Percentiles rank a stretch among this genome's conserved stretches.
These are phyloP conservation scores for Rhizophagus sp. DNA, from an alignment of 192 early-diverging fungal genomes.

Conservation along the genomic window DNA sequence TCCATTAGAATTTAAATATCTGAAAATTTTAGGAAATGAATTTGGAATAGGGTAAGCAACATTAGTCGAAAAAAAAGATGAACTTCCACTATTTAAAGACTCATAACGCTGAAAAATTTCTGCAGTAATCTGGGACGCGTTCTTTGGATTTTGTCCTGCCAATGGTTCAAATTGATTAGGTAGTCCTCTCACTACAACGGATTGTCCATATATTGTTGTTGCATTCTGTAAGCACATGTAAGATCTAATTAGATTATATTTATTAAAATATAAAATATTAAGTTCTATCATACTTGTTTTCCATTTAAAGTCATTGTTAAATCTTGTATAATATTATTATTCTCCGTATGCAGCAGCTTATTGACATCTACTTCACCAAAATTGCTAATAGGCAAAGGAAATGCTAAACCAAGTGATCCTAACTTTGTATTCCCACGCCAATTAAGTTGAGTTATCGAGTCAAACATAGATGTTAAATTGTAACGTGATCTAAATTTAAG, in stretches of 20 bases:
- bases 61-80: constrained; percentile 16
- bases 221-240: not conserved
- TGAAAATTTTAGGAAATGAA: constrained; percentile 44
- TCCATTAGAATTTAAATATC: constrained; percentile 35
- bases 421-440: constrained; percentile 48
- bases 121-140: not conserved
- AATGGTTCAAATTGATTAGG: not conserved
- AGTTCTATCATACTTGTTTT: not conserved
- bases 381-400: constrained; percentile 39
- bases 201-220: constrained; percentile 17
- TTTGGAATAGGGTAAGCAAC: constrained; percentile 42
- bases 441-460: constrained; percentile 42
- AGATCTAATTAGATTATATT: not conserved
- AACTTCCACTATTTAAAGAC: not conserved
- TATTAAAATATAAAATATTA: not conserved
- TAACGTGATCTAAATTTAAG: constrained; percentile 31
- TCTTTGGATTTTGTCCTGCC: not conserved
- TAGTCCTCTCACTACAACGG: constrained; percentile 17
- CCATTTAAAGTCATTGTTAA: not conserved
- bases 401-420: constrained; percentile 35
- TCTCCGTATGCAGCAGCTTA: not conserved
- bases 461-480: constrained; percentile 33
- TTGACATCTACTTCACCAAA: constrained; percentile 29
- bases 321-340: not conserved
- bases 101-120: constrained; percentile 1